Conservation (phyloP, 2,329 filamentous ascomycete species). For the Lasiodiplodia gonubiensis region DNA sequence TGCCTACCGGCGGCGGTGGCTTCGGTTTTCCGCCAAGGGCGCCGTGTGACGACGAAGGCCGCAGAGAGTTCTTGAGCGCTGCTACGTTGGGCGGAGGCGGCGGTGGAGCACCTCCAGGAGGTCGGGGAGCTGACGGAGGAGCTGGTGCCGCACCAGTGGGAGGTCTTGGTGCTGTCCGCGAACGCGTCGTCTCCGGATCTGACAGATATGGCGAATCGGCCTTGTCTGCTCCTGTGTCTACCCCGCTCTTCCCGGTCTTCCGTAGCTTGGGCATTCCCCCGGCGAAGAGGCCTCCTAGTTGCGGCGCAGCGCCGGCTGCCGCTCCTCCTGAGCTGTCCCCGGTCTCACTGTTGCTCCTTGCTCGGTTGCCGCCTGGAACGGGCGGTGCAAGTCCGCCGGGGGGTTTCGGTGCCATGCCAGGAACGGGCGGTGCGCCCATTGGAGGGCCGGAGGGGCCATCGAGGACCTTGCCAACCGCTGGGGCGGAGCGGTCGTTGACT, state of each 20-base stretch:
- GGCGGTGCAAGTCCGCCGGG: constrained; percentile 74
- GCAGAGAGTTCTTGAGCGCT: constrained; percentile 50
- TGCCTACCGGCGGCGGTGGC: constrained; percentile 78
- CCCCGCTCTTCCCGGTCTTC: constrained; percentile 71
- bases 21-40: constrained; percentile 59
- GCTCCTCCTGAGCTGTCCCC: constrained; percentile 36
- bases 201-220: constrained; percentile 76
- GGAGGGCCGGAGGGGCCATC: constrained; percentile 65
- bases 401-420: constrained; percentile 60
- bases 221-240: constrained; percentile 61
- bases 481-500: constrained; percentile 91
- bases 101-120: constrained; percentile 50
- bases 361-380: constrained; percentile 66
- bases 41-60: constrained; percentile 62
- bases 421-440: constrained; percentile 82
- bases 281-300: constrained; percentile 85
- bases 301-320: constrained; percentile 60
- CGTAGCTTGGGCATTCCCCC: constrained; percentile 95
- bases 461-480: constrained; percentile 65
- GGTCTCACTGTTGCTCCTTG: constrained; percentile 76
- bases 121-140: constrained; percentile 56
- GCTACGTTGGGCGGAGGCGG: constrained; percentile 66
- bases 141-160: constrained; percentile 58
- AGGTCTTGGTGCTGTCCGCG: constrained; percentile 53
- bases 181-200: constrained; percentile 71